Evolutionary conservation across 441 rosid genomes (phyloP).

Genomic region (Eruca vesicaria): DNA sequence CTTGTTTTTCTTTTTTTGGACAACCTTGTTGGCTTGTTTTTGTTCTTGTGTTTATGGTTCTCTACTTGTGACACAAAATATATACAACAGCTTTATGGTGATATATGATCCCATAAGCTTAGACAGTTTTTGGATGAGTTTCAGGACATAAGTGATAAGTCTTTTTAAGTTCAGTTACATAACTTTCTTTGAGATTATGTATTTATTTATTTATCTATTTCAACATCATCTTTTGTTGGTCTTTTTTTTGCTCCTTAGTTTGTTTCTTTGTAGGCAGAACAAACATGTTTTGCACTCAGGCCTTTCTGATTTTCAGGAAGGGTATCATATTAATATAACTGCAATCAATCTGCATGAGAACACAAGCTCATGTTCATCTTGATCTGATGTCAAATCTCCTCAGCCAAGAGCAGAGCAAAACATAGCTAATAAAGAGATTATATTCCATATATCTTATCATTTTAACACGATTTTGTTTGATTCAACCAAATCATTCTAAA

Average conservation of each 20-base stretch:
- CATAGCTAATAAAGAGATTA: background rate
- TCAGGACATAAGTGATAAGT: background rate
- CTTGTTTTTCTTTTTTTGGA: background rate
- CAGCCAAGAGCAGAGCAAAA: background rate
- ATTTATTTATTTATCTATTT: background rate
- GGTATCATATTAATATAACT: background rate
- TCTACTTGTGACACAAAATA: background rate
- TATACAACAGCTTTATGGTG: background rate
- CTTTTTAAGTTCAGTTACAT: background rate
- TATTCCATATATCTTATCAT: background rate
- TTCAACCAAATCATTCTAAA: background rate
- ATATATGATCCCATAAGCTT: background rate
- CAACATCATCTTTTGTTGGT: background rate
- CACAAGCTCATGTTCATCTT: background rate
- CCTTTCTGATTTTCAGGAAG: constrained; percentile 10
- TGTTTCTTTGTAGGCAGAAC: background rate
- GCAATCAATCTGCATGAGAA: background rate
- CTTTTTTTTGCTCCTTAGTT: background rate
- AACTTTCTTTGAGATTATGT: background rate
- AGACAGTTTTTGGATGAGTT: background rate
- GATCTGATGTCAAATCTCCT: background rate
- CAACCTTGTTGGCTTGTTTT: background rate
- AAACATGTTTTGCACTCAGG: background rate
- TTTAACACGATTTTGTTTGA: background rate
- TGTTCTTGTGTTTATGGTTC: background rate